Evolutionary conservation across 495 filamentous ascomycete genomes (phyloP).

Genomic region (Penicillium steckii): DNA sequence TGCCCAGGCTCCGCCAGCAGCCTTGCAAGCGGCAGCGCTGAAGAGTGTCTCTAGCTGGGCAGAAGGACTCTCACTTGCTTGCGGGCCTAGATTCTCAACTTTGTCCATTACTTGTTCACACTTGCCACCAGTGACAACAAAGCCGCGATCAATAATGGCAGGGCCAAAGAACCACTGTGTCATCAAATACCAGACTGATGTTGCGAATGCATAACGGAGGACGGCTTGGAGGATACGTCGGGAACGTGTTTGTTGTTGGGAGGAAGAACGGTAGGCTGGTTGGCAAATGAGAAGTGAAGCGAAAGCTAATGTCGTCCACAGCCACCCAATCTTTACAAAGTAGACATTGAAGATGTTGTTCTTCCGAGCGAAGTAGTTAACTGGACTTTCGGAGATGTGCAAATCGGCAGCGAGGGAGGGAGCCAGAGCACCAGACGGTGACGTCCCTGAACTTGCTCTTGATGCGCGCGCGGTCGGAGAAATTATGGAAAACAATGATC

Average conservation of each 20-base stretch:
- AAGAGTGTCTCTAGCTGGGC: conserved; percentile 50
- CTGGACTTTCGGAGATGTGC: conserved; percentile 27
- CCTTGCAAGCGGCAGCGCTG: conserved; percentile 79
- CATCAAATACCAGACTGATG: conserved; percentile 69
- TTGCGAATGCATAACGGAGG: conserved; percentile 68
- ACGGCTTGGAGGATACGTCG: conserved; percentile 45
- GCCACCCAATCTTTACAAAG: conserved; percentile 95
- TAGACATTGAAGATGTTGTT: conserved; percentile 84
- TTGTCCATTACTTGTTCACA: conserved; percentile 53
- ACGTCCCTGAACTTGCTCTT: conserved; percentile 17
- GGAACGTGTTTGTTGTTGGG: conserved; percentile 22
- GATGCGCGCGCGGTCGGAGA: conserved; percentile 59
- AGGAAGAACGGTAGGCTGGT: conserved; percentile 34
- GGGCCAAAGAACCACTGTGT: conserved; percentile 98
- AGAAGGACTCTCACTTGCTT: conserved; percentile 17
- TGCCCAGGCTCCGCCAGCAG: conserved; percentile 75
- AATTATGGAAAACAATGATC: conserved; percentile 74
- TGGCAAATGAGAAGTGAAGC: conserved; percentile 60
- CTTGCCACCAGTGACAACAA: conserved; percentile 75
- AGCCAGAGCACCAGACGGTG: conserved; percentile 59
- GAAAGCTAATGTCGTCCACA: conserved; percentile 78
- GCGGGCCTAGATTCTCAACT: conserved; percentile 20
- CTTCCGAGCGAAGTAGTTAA: conserved; percentile 91
- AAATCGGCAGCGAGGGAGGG: conserved; percentile 47
- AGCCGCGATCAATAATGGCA: conserved; percentile 81